A percentile compares a stretch with the other conserved stretches of the same genome.
These are phyloP conservation scores for Oryza meyeriana DNA, from an alignment of 176 grass and related monocot genomes.

Conservation along the genomic window DNA sequence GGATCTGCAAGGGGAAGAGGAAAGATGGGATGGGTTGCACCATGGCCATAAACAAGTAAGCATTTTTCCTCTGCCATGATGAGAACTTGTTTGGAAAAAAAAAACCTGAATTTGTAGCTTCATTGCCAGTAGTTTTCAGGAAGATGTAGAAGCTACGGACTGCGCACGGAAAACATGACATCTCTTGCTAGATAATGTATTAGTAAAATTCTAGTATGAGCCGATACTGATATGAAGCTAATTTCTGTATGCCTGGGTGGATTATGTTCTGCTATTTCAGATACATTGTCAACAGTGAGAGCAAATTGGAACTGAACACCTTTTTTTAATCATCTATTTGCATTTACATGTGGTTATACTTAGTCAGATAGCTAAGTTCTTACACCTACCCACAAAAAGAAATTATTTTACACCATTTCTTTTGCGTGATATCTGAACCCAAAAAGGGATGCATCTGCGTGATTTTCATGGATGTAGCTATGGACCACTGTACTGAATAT, in stretches of 20 bases:
- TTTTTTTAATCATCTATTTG: neutral
- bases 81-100: conserved; percentile 2
- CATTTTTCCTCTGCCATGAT: neutral
- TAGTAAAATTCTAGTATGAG: neutral
- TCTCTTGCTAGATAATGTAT: neutral
- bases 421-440: neutral
- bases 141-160: neutral
- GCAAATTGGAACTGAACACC: neutral
- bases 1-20: conserved; percentile 84
- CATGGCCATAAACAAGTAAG: conserved; percentile 89
- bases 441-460: conserved; percentile 3
- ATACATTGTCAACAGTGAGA: conserved; percentile 1
- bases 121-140: neutral
- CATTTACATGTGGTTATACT: neutral
- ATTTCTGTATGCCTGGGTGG: neutral
- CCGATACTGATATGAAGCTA: neutral
- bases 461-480: conserved; percentile 1
- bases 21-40: conserved; percentile 90
- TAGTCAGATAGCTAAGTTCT: neutral
- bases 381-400: neutral
- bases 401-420: neutral
- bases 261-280: conserved; percentile 6
- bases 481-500: conserved; percentile 8
- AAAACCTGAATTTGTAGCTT: neutral
- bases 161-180: neutral